Percentiles rank a stretch among this genome's conserved stretches.
Conservation (phyloP, 2,329 filamentous ascomycete genomes). For the Sporothrix humicola region DNA sequence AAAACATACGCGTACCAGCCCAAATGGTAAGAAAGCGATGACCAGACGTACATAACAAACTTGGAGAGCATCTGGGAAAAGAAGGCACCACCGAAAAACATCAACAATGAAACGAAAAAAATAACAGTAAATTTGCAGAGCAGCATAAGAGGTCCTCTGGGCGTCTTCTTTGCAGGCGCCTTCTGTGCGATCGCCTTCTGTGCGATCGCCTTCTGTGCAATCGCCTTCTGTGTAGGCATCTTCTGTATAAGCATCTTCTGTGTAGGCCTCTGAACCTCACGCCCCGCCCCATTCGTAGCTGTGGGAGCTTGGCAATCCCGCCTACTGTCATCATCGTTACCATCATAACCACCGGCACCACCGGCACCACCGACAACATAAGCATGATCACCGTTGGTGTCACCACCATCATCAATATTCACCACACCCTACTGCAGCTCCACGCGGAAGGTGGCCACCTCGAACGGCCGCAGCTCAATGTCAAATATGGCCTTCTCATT, state of each 20-base stretch:
- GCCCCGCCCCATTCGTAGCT: neutral
- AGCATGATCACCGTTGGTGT: neutral
- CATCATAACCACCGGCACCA: neutral
- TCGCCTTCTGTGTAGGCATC: too few relatives aligned
- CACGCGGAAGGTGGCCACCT: slow-evolving; percentile 74
- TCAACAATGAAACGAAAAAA: neutral
- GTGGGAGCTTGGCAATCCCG: too few relatives aligned
- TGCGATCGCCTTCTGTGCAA: too few relatives aligned
- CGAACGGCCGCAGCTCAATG: slow-evolving; percentile 77
- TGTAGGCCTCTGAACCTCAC: too few relatives aligned
- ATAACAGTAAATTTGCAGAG: neutral
- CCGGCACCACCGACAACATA: too few relatives aligned
- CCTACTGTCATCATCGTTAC: neutral
- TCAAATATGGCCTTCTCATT: slow-evolving; percentile 51
- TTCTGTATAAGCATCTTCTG: too few relatives aligned
- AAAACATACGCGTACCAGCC: neutral
- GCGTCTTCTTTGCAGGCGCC: too few relatives aligned
- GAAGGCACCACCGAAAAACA: neutral
- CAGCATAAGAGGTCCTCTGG: too few relatives aligned
- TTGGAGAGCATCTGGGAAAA: neutral
- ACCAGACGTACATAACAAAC: too few relatives aligned
- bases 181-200: too few relatives aligned
- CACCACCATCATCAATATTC: neutral
- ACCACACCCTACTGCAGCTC: slow-evolving; percentile 33
- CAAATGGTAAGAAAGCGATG: neutral